Evolutionary conservation across 2,329 filamentous ascomycete genomes (phyloP), one percentile per base, ranked within the genome.

Genomic region (Sordariomycetes sp.): DNA sequence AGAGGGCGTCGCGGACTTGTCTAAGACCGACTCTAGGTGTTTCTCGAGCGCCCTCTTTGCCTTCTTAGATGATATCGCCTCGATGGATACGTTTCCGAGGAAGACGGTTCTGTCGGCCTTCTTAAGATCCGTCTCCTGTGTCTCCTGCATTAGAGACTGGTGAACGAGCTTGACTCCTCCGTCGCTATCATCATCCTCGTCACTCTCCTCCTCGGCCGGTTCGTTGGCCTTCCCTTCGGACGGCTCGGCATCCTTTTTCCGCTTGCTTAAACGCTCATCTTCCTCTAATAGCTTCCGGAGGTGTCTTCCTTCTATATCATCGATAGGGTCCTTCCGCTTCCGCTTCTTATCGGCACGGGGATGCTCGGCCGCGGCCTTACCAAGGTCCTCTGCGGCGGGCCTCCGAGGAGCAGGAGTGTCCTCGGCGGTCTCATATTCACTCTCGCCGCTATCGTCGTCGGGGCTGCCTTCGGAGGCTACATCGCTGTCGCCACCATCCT

Each of bases 81-180:
- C 78, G 24, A 82, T 86, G 16, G 91, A 91, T 53, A 99, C 90
- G 67, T 99, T 99, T 66, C 89, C 88, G 14, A 99, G 77, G 73
- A 97, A 99, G 50, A 97, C 85, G 7, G 94, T 99, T 59, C 94
- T 88, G 59, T 83, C 82, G 10, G 93, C 89, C 75, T 96, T 96
- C 59, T 95, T 89, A 2, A 95, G 66, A 62, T 95, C 89, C 24
- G 76, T 65, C 53, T 65, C 75, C 70, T 78, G 84, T 72, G 75
- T 79, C 69, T 73, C 72, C 58, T 73, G 76, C 62, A 69, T 71
- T 46, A 82, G 75, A 58, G 79, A 83, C 67, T 86, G 85, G 64
- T 87, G 84, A 48, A 81, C 72, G 3, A 78, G 35, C 24, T 48
- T 46, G n/a, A n/a, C 35, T 11, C 40, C 56, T 12, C 43, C 56